These are phyloP conservation scores for Laetiporus sulphureus DNA, from an alignment of 1,284 basidiomycete genomes.

Conservation along the genomic window DNA sequence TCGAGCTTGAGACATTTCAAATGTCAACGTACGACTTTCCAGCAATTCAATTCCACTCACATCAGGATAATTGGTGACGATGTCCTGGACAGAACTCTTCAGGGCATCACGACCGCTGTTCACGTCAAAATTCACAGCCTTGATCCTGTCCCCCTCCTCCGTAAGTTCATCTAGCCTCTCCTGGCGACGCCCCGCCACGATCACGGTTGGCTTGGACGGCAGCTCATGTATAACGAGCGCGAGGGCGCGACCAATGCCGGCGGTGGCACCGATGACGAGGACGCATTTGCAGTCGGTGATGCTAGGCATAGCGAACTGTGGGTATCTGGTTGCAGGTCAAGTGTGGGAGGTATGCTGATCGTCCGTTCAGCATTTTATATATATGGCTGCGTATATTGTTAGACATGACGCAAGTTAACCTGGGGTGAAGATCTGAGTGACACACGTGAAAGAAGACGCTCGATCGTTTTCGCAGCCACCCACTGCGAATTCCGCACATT, in stretches of 20 bases:
- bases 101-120: conserved; percentile 32
- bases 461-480: too few species aligned
- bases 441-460: too few species aligned
- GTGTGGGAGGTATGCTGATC: too few species aligned
- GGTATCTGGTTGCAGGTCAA: too few species aligned
- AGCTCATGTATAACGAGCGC: conserved; percentile 44
- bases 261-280: conserved; percentile 55
- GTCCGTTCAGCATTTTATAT: too few species aligned
- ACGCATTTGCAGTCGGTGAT: conserved; percentile 50
- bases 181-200: conserved; percentile 48
- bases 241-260: conserved; percentile 56
- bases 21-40: too few species aligned
- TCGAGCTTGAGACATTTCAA: conserved; percentile 51
- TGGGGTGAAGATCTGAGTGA: too few species aligned
- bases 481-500: too few species aligned
- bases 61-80: conserved; percentile 40
- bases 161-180: conserved; percentile 43
- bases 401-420: too few species aligned
- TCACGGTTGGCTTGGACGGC: conserved; percentile 45
- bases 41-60: conserved; percentile 25
- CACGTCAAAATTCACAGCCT: conserved; percentile 38
- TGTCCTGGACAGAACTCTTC: conserved; percentile 33
- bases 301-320: conserved; percentile 36
- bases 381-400: too few species aligned
- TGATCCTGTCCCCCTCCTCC: conserved; percentile 29